Evolutionary conservation across 441 rosid genomes (phyloP), one percentile per base, ranked within the genome.

Genomic region (Erodium moschatum): DNA sequence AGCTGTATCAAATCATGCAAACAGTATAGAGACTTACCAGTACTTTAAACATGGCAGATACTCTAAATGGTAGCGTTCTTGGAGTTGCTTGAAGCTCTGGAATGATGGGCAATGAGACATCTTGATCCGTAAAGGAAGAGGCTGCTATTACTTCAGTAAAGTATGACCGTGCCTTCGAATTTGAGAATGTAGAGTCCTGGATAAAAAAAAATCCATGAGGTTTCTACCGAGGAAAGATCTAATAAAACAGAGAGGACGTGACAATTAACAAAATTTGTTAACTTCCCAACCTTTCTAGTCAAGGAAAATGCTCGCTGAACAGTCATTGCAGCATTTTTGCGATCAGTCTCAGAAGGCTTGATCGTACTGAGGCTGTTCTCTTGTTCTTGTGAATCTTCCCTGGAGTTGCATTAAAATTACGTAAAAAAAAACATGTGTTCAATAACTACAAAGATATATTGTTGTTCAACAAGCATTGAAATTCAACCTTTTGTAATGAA

Each of bases 301-400:
- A 84, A 77, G 54, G 95, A 81, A 87, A 96, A 96, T 50, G 94
- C 98, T 68, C 82, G 85, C 78, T 96, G 97, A 80, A 96, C 99
- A 69, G 84, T 81, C 86, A 90, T 83, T 4, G 97, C 99, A 76
- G 90, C 99, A 76, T 70, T 90, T 75, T 83, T 89, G 67, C 96
- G 96, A 67, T 81, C 75, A 46, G 89, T 83, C 73, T 89, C 96
- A 46, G 80, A 80, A 76, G 44, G 74, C 78, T 78, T 78, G 44
- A 31, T 71, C 74, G 74, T 69, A 73, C 83, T 83, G 60, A 42
- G 58, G 69, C 69, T 85, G 75, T 74, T 58, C 71, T 77, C 50
- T 67, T 79, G 73, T 61, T 76, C 80, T 61, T 77, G 72, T 75
- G 92, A 77, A 71, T 83, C 89, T 67, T 85, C 91, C 86, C 99